Evolutionary conservation across 192 early-diverging fungal genomes (phyloP), one percentile per base, ranked within the genome.

Genomic region (Coemansia sp.): DNA sequence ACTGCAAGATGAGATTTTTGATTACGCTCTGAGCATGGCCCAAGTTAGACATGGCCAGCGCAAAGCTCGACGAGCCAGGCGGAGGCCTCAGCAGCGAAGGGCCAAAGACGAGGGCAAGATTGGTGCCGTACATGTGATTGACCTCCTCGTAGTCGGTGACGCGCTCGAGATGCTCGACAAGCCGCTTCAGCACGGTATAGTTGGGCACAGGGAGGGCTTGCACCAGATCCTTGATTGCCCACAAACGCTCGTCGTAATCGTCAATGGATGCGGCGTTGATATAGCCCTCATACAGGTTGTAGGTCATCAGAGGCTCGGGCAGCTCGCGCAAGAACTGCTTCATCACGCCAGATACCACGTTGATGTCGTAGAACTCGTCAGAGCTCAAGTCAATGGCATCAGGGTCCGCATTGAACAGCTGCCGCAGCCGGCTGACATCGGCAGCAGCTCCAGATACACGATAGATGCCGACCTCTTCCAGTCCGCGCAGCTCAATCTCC

Each of bases 41-140:
- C 27, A 93, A 62, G 65, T 93, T 91, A 34, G 89, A 85, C 90
- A 93, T 93, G 14, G 88, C 84, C 51, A 85, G 75, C 62, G 89
- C 89, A 63, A 86, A 86, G 23, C 86, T 86, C 27, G 85, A 77
- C 21, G 87, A 84, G 0, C 87, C 87, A 3, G 87, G 88, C 6
- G 76, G 79, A 23, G 89, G 89, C 17, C 88, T 87, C 31, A 98
- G 73, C 58, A 98, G 76, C 15, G 94, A 95, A 1, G 96, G 96
- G 1, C 94, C 95, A 91, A 95, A 98, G n/a, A 98, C 92, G 72
- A 98, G 94, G 0, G 93, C 90, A 57, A 98, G 86, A 66, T 98
- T 98, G 27, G 86, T 87, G 8, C 90, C 88, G 65, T 91, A 91
- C 96, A 98, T 98, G 66, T 93, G 90, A 72, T 94, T 98, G 48